phyloP scores from a whole-genome alignment of 176 grass and related monocot species.

The Triticum urartu region DNA sequence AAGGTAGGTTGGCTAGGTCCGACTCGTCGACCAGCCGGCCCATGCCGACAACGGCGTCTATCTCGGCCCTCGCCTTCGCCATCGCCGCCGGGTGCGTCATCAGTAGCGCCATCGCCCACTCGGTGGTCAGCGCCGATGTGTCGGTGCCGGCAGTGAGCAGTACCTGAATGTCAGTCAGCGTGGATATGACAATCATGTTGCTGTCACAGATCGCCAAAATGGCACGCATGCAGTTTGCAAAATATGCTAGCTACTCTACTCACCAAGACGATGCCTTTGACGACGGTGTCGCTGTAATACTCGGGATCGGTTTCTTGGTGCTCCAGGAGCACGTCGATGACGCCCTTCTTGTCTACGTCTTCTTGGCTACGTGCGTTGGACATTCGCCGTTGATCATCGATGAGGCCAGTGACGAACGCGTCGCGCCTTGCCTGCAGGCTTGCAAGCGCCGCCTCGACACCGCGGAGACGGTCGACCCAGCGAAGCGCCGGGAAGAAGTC shows the following conservation, averaged over 20 bases:
- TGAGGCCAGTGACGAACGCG: slow-evolving; percentile 29
- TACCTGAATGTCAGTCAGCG: no score
- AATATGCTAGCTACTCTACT: background rate
- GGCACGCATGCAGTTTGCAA: no score
- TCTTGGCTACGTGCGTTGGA: background rate
- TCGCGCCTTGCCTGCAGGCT: slow-evolving; percentile 28
- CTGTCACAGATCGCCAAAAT: no score
- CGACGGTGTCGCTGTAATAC: slow-evolving; percentile 43
- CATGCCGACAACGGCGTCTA: slow-evolving; percentile 29
- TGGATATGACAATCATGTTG: no score
- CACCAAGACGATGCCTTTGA: slow-evolving; percentile 58
- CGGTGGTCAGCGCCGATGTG: slow-evolving; percentile 43
- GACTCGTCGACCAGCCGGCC: slow-evolving; percentile 42
- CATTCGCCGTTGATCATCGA: slow-evolving; percentile 5
- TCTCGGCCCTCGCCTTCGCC: slow-evolving; percentile 33
- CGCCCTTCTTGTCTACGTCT: background rate
- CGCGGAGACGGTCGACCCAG: slow-evolving; percentile 32
- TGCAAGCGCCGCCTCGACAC: background rate
- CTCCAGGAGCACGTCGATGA: slow-evolving; percentile 47
- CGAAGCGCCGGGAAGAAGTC: slow-evolving; percentile 58
- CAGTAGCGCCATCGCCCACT: slow-evolving; percentile 63
- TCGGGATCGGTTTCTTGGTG: slow-evolving; percentile 45
- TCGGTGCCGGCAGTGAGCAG: slow-evolving; percentile 47
- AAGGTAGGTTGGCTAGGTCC: slow-evolving; percentile 49
- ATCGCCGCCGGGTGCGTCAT: slow-evolving; percentile 31